Percentiles rank a stretch among this genome's conserved stretches.
Evolutionary conservation across 2,329 filamentous ascomycete species (phyloP).

Genomic region (Aspergillus oerlinghausenensis): DNA sequence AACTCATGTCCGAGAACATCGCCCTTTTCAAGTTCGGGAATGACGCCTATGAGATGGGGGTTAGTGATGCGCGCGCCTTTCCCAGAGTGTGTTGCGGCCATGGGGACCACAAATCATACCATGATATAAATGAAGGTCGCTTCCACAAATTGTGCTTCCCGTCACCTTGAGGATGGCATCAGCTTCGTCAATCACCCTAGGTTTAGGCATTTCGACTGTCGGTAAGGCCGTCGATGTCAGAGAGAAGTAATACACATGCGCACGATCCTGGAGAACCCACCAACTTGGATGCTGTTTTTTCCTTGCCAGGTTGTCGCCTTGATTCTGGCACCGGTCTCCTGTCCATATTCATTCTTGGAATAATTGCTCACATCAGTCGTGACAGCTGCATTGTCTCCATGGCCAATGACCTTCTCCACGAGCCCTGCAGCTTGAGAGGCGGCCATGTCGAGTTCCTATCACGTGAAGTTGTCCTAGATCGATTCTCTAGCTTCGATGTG

Average conservation of each 20-base stretch:
- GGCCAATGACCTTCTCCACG: conserved; percentile 64
- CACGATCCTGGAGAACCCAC: conserved; percentile 28
- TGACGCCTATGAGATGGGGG: conserved; percentile 30
- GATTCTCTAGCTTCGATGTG: background rate
- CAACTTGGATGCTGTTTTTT: conserved; percentile 70
- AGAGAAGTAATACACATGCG: background rate
- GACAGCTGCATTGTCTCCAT: conserved; percentile 60
- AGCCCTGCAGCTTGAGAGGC: conserved; percentile 63
- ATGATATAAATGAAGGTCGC: conserved; percentile 52
- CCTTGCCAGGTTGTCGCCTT: conserved; percentile 78
- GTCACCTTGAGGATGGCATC: conserved; percentile 81
- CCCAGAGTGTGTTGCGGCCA: background rate
- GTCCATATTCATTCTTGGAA: conserved; percentile 50
- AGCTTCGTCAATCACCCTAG: conserved; percentile 64
- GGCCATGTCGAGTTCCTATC: conserved; percentile 42
- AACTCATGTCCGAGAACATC: conserved; percentile 63
- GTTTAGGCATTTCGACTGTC: conserved; percentile 61
- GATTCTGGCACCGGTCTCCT: conserved; percentile 59
- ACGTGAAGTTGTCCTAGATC: background rate
- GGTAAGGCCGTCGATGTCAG: background rate
- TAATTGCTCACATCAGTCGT: conserved; percentile 67
- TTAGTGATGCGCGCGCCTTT: background rate
- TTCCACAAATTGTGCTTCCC: conserved; percentile 59
- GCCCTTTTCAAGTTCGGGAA: conserved; percentile 58
- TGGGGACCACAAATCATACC: conserved; percentile 18